These are phyloP conservation scores for Avena atlantica DNA, from an alignment of 176 grass and related monocot species.

Conservation along the genomic window DNA sequence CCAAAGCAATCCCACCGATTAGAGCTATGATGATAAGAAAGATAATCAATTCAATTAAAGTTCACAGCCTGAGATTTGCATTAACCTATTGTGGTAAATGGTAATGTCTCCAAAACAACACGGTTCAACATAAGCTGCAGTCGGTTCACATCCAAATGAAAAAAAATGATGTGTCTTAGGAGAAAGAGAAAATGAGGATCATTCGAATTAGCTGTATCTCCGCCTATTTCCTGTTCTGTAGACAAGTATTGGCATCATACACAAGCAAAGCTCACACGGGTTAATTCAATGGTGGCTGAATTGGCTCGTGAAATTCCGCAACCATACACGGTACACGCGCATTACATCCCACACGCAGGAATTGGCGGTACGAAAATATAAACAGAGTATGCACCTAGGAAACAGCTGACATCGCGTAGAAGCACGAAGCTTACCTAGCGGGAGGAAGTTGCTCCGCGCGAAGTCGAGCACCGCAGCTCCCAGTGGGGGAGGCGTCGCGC, in stretches of 20 bases:
- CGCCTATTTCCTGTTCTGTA: background rate
- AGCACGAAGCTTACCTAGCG: constrained; percentile 57
- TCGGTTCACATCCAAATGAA: background rate
- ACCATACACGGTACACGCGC: background rate
- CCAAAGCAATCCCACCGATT: constrained; percentile 61
- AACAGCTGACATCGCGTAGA: constrained; percentile 15
- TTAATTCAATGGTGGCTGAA: background rate
- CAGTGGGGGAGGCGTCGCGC: constrained; percentile 35
- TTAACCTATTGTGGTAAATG: background rate
- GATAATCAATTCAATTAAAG: constrained; percentile 26
- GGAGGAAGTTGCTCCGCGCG: constrained; percentile 80
- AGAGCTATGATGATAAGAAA: constrained; percentile 67
- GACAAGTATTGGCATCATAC: constrained; percentile 15
- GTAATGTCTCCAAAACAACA: constrained; percentile 2
- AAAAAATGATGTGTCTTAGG: background rate
- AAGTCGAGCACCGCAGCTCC: constrained; percentile 52
- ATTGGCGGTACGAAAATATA: background rate
- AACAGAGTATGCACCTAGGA: background rate
- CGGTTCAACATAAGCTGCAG: background rate
- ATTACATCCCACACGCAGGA: background rate
- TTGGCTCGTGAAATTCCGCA: background rate
- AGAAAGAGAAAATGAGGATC: background rate
- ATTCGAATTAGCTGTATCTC: background rate
- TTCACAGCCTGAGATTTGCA: constrained; percentile 4
- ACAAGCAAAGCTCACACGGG: background rate